Conservation (phyloP, 2,329 filamentous ascomycete genomes). For the Parascedosporium putredinis region DNA sequence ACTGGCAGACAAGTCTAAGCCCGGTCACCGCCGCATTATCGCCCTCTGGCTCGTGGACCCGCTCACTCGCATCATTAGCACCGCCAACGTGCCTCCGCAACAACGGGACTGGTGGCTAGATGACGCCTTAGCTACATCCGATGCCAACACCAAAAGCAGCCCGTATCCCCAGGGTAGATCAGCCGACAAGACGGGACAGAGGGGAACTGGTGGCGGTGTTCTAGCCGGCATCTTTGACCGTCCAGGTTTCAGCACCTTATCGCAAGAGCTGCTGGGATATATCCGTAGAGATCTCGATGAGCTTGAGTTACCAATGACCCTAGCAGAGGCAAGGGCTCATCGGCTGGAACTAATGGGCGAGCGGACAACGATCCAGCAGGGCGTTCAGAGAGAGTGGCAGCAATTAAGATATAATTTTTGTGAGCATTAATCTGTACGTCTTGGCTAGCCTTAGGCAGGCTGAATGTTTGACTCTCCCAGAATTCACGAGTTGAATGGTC, state of each 20-base stretch:
- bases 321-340: neutral
- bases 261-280: neutral
- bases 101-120: conserved; percentile 17
- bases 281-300: neutral
- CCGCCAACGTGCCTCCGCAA: conserved; percentile 23
- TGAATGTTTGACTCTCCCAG: too few species aligned
- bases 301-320: neutral
- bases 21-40: conserved; percentile 41
- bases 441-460: too few species aligned
- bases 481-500: too few species aligned
- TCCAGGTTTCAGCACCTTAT: neutral
- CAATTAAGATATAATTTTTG: neutral
- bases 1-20: conserved; percentile 32
- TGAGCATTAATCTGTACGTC: neutral
- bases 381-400: neutral
- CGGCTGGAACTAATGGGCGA: neutral
- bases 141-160: neutral
- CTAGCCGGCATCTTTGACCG: neutral
- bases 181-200: too few species aligned
- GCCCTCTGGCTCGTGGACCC: conserved; percentile 46
- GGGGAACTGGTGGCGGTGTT: neutral
- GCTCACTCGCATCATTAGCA: conserved; percentile 22
- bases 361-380: neutral
- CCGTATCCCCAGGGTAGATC: too few species aligned
- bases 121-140: neutral